These are phyloP conservation scores for Gossypium stocksii DNA, from an alignment of 345 rosid species.

Conservation along the genomic window DNA sequence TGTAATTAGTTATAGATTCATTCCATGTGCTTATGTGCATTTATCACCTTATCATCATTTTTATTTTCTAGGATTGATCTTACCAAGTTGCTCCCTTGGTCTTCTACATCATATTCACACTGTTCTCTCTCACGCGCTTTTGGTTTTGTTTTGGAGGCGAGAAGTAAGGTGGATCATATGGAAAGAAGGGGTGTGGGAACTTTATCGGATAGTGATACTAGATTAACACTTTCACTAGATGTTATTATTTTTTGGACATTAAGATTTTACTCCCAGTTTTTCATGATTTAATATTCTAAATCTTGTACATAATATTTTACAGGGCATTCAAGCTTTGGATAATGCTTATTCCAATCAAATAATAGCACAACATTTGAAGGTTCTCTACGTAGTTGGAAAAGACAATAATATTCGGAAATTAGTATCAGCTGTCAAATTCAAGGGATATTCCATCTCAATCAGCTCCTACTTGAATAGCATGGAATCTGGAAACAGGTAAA, in stretches of 20 bases:
- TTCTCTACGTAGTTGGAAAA: constrained; percentile 34
- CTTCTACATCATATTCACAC: not conserved
- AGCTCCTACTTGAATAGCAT: constrained; percentile 17
- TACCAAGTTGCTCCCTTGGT: no score
- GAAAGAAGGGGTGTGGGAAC: not conserved
- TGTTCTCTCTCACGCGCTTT: not conserved
- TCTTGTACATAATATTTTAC: not conserved
- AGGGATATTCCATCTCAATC: constrained; percentile 34
- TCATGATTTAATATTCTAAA: not conserved
- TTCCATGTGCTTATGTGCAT: not conserved
- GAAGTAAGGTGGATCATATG: not conserved
- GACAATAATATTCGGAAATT: constrained; percentile 31
- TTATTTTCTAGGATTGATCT: not conserved
- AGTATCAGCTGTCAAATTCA: constrained; percentile 34
- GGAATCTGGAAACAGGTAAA: constrained; percentile 33
- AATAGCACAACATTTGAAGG: constrained; percentile 12
- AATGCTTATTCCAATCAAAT: constrained; percentile 8
- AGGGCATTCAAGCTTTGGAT: constrained; percentile 11
- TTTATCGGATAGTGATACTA: not conserved
- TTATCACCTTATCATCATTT: not conserved
- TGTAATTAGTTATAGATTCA: not conserved
- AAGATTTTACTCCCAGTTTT: not conserved
- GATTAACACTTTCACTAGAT: not conserved
- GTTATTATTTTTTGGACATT: not conserved
- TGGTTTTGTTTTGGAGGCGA: not conserved